Evolutionary conservation across 306 rosid species (phyloP).

Genomic region (Castanopsis chinensis): DNA sequence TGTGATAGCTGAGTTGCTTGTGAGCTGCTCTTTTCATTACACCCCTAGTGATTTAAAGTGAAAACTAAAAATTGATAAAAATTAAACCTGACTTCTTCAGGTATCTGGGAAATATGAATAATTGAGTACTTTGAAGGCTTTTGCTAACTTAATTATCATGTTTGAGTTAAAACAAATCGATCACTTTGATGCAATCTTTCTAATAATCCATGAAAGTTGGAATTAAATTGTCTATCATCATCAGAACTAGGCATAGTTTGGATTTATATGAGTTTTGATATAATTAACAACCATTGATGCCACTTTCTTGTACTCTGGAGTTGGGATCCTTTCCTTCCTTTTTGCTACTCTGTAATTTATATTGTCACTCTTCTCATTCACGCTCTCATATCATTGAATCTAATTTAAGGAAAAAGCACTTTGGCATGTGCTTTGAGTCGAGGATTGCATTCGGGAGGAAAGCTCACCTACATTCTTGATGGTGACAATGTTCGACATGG

Average conservation of each 20-base stretch:
- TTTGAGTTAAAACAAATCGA: neutral
- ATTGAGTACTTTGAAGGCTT: slow-evolving; percentile 6
- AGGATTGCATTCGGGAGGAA: slow-evolving; percentile 74
- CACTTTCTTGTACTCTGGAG: neutral
- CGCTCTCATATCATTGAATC: slow-evolving; percentile 26
- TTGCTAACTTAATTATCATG: slow-evolving; percentile 14
- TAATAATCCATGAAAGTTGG: neutral
- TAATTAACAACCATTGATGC: neutral
- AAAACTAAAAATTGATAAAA: slow-evolving; percentile 2
- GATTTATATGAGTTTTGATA: neutral
- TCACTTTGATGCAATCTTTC: slow-evolving; percentile 5
- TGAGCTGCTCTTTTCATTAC: slow-evolving; percentile 12
- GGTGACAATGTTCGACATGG: slow-evolving; percentile 99
- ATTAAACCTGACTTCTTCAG: neutral
- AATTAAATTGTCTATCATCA: neutral
- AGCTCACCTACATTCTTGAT: slow-evolving; percentile 79
- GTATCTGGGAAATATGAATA: slow-evolving; percentile 7
- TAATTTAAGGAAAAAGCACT: slow-evolving; percentile 84
- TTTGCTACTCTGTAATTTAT: slow-evolving; percentile 5
- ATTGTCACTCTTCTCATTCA: neutral
- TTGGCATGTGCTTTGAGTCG: slow-evolving; percentile 89
- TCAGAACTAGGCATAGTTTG: neutral
- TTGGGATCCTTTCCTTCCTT: slow-evolving; percentile 2
- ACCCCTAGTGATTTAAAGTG: slow-evolving; percentile 6
- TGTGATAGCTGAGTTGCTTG: neutral